Base-by-base conservation (phyloP, 441 rosid genomes). In the Viola pubescens region DNA sequence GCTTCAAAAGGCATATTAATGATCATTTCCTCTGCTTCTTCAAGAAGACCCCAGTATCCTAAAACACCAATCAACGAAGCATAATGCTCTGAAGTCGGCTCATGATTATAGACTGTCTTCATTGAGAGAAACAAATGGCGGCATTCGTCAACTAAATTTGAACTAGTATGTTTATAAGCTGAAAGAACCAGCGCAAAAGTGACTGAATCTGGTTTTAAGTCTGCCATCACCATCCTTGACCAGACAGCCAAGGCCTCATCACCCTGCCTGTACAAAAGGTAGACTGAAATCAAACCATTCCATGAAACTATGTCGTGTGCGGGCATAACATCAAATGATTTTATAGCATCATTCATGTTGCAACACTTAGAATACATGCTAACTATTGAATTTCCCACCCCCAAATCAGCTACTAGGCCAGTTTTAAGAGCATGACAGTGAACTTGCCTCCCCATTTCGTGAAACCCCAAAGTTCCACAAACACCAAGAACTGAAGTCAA, bases 301-400 rank as follows among this genome's bases (percentile, higher is more conserved):
- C 91, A 89, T 6, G 91, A 85, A 60, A 87, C 82, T 62, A 77
- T 52, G 61, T 89, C 81, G 38, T 67, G 84, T 12, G 55, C 60
- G 19, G 62, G 78, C 87, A 87, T 84, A 4, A 38, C n/a, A 60
- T 79, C 56, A 61, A 89, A 89, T 47, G 74, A 66, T 70, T 67
- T 77, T 49, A 77, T 67, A 43, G 97, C 87, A 49, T 73, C 71
- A 54, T 48, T 59, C 50, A 66, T 71, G 70, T 65, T 66, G 58
- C 67, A 73, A 74, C 90, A 85, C 77, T 84, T 83, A 1, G 85
- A 75, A 63, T 85, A 85, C 97, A 85, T 85, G 77, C 89, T 79
- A 63, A 84, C 73, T 61, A 75, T 49, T 46, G 97, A 80, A 62
- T 91, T 91, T 65, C 81, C 82, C 14, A 89, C 82, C 54, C 70